Evolutionary conservation across 139 green algal species (phyloP).

Genomic region (Micractinium sp.): DNA sequence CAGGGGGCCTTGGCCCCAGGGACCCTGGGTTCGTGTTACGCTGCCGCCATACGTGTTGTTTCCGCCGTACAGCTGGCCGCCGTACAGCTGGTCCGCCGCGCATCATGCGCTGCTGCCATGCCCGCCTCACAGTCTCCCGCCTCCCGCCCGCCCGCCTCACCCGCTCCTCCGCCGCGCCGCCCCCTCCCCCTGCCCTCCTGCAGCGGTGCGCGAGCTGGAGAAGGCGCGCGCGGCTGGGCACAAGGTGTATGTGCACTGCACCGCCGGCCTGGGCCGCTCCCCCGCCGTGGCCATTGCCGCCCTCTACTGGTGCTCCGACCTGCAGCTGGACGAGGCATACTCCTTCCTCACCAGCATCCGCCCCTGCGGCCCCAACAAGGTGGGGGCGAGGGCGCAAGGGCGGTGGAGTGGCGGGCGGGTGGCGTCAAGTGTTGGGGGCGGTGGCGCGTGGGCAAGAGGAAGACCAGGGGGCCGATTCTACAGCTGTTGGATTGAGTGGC

Average conservation of each 20-base stretch:
- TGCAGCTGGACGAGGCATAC: conserved; percentile 79
- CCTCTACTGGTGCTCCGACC: conserved; percentile 40
- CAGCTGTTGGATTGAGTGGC: not conserved
- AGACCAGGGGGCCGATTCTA: too few relatives aligned
- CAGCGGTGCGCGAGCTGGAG: conserved; percentile 7
- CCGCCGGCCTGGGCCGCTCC: conserved; percentile 33
- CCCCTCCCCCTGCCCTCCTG: not conserved
- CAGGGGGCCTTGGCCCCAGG: not conserved
- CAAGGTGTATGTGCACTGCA: conserved; percentile 41
- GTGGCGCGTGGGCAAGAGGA: too few relatives aligned
- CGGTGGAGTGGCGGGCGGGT: not conserved
- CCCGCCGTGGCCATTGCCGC: conserved; percentile 26
- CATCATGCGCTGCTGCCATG: not conserved
- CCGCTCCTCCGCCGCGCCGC: not conserved
- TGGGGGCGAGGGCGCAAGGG: not conserved
- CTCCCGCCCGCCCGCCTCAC: not conserved
- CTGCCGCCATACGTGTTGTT: not conserved
- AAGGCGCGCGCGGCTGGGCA: conserved; percentile 54
- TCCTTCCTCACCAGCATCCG: conserved; percentile 73
- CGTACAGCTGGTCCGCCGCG: too few relatives aligned
- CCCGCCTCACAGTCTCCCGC: not conserved
- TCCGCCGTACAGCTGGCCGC: too few relatives aligned
- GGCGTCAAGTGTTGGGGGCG: too few relatives aligned
- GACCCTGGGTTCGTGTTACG: not conserved
- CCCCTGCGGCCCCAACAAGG: conserved; percentile 81